Conservation (phyloP, 1,284 basidiomycete species). For the Golubevia pallescens region DNA sequence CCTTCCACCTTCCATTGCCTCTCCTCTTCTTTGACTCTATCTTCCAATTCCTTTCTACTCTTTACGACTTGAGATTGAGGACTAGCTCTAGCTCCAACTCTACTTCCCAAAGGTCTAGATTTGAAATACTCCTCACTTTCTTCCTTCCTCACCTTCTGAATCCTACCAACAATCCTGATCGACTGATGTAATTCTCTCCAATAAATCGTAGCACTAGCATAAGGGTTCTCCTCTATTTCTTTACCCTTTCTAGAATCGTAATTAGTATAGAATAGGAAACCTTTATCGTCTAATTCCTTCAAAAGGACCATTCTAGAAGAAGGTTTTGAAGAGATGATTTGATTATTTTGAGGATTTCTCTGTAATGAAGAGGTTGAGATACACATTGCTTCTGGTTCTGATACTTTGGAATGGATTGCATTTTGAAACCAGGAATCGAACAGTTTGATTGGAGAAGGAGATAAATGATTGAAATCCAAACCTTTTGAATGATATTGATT, state of each 20-base stretch:
- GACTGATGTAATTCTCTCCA: slow-evolving; percentile 85
- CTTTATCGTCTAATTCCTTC: slow-evolving; percentile 77
- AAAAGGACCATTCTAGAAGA: slow-evolving; percentile 88
- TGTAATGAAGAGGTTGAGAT: slow-evolving; percentile 37
- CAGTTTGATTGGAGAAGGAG: slow-evolving; percentile 39
- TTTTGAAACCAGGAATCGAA: slow-evolving; percentile 55
- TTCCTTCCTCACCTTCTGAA: slow-evolving; percentile 75
- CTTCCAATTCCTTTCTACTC: slow-evolving; percentile 36
- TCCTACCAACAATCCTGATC: slow-evolving; percentile 83
- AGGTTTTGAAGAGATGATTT: slow-evolving; percentile 66
- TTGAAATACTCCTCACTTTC: slow-evolving; percentile 86
- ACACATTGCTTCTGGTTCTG: slow-evolving; percentile 60
- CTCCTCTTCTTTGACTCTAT: slow-evolving; percentile 31
- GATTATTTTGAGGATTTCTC: slow-evolving; percentile 2
- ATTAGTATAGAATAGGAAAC: slow-evolving; percentile 59
- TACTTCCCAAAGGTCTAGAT: slow-evolving; percentile 80
- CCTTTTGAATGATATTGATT: slow-evolving; percentile 54
- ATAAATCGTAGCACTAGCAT: slow-evolving; percentile 84
- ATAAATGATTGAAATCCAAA: slow-evolving; percentile 27
- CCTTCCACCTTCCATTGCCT: slow-evolving; percentile 26
- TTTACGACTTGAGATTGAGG: slow-evolving; percentile 81
- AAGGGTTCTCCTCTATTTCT: slow-evolving; percentile 45
- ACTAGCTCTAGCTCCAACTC: slow-evolving; percentile 90
- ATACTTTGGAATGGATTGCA: slow-evolving; percentile 30
- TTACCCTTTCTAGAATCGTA: slow-evolving; percentile 51